Conservation (phyloP, 2,329 filamentous ascomycete genomes). For the Hypocrella siamensis region DNA sequence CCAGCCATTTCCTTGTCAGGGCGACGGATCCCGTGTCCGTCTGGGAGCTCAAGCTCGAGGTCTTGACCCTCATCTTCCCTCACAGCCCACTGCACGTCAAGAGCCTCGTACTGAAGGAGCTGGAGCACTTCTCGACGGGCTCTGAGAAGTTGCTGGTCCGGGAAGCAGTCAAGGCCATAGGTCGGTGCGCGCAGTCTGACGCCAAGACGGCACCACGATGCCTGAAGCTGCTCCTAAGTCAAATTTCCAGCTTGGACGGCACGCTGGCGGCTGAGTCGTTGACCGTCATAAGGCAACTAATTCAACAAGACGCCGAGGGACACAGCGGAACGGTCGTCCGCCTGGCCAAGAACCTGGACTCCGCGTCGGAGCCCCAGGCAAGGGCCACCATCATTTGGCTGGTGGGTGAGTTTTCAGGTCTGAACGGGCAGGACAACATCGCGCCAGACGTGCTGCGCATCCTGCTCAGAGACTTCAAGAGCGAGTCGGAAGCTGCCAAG, state of each 20-base stretch:
- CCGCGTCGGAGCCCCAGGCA: slow-evolving; percentile 72
- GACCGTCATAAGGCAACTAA: slow-evolving; percentile 88
- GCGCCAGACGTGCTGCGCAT: slow-evolving; percentile 86
- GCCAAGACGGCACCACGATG: slow-evolving; percentile 58
- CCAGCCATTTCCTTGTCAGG: slow-evolving; percentile 77
- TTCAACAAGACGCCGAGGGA: slow-evolving; percentile 71
- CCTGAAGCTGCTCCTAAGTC: slow-evolving; percentile 64
- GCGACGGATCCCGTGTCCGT: slow-evolving; percentile 65
- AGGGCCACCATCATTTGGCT: slow-evolving; percentile 95
- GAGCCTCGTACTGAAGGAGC: slow-evolving; percentile 75
- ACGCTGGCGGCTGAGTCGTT: slow-evolving; percentile 82
- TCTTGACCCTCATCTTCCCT: slow-evolving; percentile 82
- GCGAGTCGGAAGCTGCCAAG: slow-evolving; percentile 75
- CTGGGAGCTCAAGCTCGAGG: slow-evolving; percentile 83
- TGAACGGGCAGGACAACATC: slow-evolving; percentile 71
- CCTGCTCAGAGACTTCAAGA: slow-evolving; percentile 66
- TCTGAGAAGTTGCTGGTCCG: slow-evolving; percentile 62
- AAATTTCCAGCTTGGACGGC: slow-evolving; percentile 78
- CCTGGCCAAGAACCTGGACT: slow-evolving; percentile 81
- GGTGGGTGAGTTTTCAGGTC: slow-evolving; percentile 80
- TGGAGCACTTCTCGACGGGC: slow-evolving; percentile 80
- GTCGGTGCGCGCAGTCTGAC: slow-evolving; percentile 76
- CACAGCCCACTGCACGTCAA: slow-evolving; percentile 62
- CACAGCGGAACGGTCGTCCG: slow-evolving; percentile 78
- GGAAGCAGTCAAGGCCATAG: slow-evolving; percentile 84